Conservation (phyloP, 306 rosid genomes). For the Purshia tridentata region DNA sequence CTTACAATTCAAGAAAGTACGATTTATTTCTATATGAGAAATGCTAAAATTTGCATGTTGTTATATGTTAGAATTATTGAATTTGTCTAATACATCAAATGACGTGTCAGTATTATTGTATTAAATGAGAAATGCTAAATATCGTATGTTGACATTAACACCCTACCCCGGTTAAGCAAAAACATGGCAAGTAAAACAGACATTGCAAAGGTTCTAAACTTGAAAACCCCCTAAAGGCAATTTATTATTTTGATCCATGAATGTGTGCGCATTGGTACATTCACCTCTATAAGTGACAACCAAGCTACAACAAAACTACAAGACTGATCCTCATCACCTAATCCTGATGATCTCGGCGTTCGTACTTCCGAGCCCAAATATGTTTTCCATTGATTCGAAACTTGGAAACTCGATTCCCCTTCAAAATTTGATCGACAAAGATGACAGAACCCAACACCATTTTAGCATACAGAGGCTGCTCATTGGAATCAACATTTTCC, state of each 20-base stretch:
- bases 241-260: too few species aligned
- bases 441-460: conserved; percentile 40
- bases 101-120: too few species aligned
- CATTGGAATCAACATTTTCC: conserved; percentile 31
- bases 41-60: too few species aligned
- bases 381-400: conserved; percentile 51
- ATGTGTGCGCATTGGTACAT: too few species aligned
- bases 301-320: too few species aligned
- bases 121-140: too few species aligned
- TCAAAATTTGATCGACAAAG: conserved; percentile 39
- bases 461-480: conserved; percentile 53
- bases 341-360: conserved; percentile 47
- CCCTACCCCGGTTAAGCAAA: not conserved
- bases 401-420: conserved; percentile 41
- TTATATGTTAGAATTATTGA: too few species aligned
- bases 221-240: not conserved
- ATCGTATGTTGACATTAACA: not conserved
- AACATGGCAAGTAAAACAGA: not conserved
- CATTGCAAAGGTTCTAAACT: not conserved
- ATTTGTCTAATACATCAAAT: too few species aligned
- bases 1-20: not conserved
- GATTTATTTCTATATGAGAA: too few species aligned
- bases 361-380: conserved; percentile 68
- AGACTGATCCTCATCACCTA: conserved; percentile 1
- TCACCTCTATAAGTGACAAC: too few species aligned